Evolutionary conservation across 1,139 yeast species (phyloP).

Genomic region (Candida neerlandica): DNA sequence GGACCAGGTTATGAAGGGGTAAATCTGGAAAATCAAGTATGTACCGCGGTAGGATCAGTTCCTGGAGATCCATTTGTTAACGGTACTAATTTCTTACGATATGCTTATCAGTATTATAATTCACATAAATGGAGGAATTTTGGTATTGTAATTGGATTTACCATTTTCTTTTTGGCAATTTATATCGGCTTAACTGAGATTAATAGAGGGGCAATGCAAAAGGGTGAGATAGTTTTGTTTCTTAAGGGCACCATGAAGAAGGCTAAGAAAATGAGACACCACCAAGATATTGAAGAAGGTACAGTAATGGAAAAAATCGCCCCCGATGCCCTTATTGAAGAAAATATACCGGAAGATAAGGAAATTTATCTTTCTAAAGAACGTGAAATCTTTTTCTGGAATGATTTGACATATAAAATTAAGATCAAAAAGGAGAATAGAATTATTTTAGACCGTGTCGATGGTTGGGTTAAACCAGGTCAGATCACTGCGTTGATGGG

Average conservation of each 20-base stretch:
- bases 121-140: constrained; percentile 82
- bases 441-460: constrained; percentile 65
- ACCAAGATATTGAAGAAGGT: constrained; percentile 10
- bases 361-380: constrained; percentile 10
- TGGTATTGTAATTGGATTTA: constrained; percentile 67
- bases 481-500: constrained; percentile 35
- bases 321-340: constrained; percentile 36
- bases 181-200: constrained; percentile 63
- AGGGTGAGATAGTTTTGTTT: constrained; percentile 79
- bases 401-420: constrained; percentile 72
- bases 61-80: constrained; percentile 56
- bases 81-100: constrained; percentile 59
- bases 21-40: constrained; percentile 43
- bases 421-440: constrained; percentile 65
- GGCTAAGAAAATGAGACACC: constrained; percentile 6
- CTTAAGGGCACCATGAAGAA: constrained; percentile 20
- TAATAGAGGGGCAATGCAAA: constrained; percentile 76
- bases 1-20: constrained; percentile 39
- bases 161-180: constrained; percentile 53
- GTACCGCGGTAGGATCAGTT: constrained; percentile 64
- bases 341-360: neutral
- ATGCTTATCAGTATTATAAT: constrained; percentile 52
- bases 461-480: constrained; percentile 58
- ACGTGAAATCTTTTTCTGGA: constrained; percentile 72
- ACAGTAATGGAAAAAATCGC: constrained; percentile 4